Conservation (phyloP, 2,329 filamentous ascomycete genomes). For the Hansfordia pulvinata region DNA sequence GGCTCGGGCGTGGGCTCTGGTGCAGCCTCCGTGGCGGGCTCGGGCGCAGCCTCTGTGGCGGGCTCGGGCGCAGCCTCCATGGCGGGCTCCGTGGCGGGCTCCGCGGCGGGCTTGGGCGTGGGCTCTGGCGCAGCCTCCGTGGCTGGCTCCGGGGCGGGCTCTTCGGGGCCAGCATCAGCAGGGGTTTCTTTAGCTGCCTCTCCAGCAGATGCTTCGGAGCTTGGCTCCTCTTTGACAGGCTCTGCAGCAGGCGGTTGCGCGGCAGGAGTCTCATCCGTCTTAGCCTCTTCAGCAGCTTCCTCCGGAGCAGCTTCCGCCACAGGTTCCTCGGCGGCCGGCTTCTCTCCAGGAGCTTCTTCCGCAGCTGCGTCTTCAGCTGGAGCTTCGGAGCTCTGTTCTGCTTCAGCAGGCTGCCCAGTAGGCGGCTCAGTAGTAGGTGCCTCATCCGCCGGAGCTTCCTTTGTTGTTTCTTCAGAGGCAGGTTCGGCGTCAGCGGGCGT, state of each 20-base stretch:
- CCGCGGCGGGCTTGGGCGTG: not conserved
- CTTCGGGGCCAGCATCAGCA: not conserved
- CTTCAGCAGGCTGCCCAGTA: slow-evolving; percentile 3
- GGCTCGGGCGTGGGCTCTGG: slow-evolving; percentile 1
- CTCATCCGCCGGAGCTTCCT: not conserved
- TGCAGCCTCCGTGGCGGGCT: not conserved
- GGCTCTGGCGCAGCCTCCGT: slow-evolving; percentile 1
- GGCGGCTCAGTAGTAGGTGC: slow-evolving; percentile 1
- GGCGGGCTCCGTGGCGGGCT: not conserved
- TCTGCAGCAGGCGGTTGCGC: not conserved
- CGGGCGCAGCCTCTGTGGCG: not conserved
- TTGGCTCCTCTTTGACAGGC: not conserved
- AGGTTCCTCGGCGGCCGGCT: no score
- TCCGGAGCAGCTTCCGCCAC: slow-evolving; percentile 1
- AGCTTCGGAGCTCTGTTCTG: no score
- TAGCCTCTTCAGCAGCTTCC: not conserved
- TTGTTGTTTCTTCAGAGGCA: no score
- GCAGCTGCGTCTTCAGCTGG: no score
- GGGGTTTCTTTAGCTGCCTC: not conserved
- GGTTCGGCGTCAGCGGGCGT: slow-evolving; percentile 2
- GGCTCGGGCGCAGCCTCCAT: slow-evolving; percentile 1
- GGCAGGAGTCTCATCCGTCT: slow-evolving; percentile 1
- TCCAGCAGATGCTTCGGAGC: no score
- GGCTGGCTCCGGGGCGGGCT: slow-evolving; percentile 1
- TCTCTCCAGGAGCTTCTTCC: no score